A percentile compares a stretch with the other conserved stretches of the same genome.
Conservation (phyloP, 148 eudicot species). For the Chenopodium suecicum region DNA sequence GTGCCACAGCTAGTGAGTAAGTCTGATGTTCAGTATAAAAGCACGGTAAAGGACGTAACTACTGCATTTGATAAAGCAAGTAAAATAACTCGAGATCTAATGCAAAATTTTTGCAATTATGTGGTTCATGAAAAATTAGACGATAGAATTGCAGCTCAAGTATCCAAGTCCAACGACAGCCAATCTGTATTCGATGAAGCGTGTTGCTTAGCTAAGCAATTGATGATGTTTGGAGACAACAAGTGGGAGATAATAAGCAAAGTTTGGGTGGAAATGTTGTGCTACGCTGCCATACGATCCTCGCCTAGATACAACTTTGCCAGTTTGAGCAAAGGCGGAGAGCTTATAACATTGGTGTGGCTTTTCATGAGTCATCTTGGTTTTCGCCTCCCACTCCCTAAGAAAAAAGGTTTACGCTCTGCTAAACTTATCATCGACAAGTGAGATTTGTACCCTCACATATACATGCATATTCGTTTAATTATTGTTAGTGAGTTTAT, state of each 20-base stretch:
- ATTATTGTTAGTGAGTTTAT: no score
- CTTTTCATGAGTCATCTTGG: conserved; percentile 29
- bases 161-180: conserved; percentile 26
- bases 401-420: conserved; percentile 3
- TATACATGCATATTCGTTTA: no score
- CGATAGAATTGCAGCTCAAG: not conserved
- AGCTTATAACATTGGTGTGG: conserved; percentile 30
- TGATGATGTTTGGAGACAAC: not conserved
- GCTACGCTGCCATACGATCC: conserved; percentile 24
- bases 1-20: conserved; percentile 21
- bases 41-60: not conserved
- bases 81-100: no score
- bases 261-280: conserved; percentile 39
- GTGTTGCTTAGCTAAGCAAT: conserved; percentile 23
- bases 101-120: no score
- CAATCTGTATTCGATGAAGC: conserved; percentile 35
- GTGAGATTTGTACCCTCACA: not conserved
- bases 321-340: conserved; percentile 17
- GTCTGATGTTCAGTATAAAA: conserved; percentile 10
- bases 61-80: no score
- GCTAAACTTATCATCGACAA: conserved; percentile 19
- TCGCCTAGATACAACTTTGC: conserved; percentile 14
- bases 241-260: conserved; percentile 34
- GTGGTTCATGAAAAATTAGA: no score
- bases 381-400: conserved; percentile 8